A percentile compares a stretch with the other conserved stretches of the same genome.
These are phyloP conservation scores for Vitis rotundifolia DNA, from an alignment of 164 flowering plant species.

Conservation along the genomic window DNA sequence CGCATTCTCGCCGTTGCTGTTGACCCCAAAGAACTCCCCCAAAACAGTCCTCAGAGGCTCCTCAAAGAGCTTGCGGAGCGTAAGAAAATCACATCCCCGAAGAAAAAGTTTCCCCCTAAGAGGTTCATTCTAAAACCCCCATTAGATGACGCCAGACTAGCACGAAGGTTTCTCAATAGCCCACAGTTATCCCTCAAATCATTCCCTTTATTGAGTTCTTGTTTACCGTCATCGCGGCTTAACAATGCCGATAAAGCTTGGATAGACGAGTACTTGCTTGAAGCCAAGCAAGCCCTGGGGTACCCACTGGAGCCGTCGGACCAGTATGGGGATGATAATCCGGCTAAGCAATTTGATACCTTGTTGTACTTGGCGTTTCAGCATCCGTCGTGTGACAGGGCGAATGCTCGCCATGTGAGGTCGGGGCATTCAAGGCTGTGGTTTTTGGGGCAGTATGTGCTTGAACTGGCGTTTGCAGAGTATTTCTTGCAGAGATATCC, in stretches of 20 bases:
- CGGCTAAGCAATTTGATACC: constrained; percentile 91
- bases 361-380: constrained; percentile 92
- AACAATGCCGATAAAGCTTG: constrained; percentile 86
- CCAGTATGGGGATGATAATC: constrained; percentile 67
- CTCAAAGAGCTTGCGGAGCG: constrained; percentile 91
- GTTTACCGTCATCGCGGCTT: constrained; percentile 71
- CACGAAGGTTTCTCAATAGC: constrained; percentile 79
- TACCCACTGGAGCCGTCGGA: constrained; percentile 90
- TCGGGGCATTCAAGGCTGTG: constrained; percentile 83
- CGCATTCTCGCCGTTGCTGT: constrained; percentile 56
- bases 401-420: constrained; percentile 74
- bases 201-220: constrained; percentile 89
- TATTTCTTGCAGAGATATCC: constrained; percentile 93
- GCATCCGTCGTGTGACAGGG: constrained; percentile 82
- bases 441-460: constrained; percentile 90
- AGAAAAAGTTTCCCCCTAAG: constrained; percentile 74
- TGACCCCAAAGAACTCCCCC: constrained; percentile 69
- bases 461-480: constrained; percentile 84
- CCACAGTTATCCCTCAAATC: constrained; percentile 87
- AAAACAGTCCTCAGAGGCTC: constrained; percentile 79
- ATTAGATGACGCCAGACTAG: constrained; percentile 74
- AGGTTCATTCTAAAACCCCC: constrained; percentile 85
- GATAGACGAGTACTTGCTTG: constrained; percentile 93
- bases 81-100: constrained; percentile 59
- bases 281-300: constrained; percentile 93